Evolutionary conservation across 1,284 basidiomycete species (phyloP), one percentile per base, ranked within the genome.

Genomic region (Ceratobasidium sp.): DNA sequence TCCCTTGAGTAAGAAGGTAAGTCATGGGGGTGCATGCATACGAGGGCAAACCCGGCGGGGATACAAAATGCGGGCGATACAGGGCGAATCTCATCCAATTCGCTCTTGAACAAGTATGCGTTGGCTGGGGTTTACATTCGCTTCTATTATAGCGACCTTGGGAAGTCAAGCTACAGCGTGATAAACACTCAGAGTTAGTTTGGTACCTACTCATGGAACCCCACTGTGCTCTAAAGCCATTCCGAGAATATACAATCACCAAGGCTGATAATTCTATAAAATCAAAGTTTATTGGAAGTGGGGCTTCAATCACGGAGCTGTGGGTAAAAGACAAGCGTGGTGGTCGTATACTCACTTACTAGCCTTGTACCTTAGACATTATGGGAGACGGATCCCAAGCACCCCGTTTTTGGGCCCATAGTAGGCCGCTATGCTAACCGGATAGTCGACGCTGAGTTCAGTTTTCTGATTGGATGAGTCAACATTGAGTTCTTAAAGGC

Each of bases 391-490:
- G 57, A 62, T 31, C 57, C 57, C 17, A 32, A 49, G 25, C 57
- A 62, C 20, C 57, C 57, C 34, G 57, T 62, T 25, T 49, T 62
- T 32, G 31, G 31, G 2, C 49, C 57, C 7, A 20, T 62, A 17
- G 45, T 62, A 31, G 75, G 72, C 22, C 55, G 79, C 74, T 80
- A 82, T 73, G 81, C 81, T 20, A 83, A 83, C 71, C 77, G 82
- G 38, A 81, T 83, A 53, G 78, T 80, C 68, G 80, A 82, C 68
- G 57, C 42, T 62, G 31, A 49, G 43, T 22, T 3, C 13, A 12
- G 29, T 7, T 20, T 20, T 40, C 17, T 8, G 38, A 40, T 40
- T 8, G 38, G 17, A 40, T 40, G 10, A 40, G 38, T 40, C 17
- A 8, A 40, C 38, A 40, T 49, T 49, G 29, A 20, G n/a, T 17